Base-by-base conservation (phyloP, 2,329 filamentous ascomycete genomes). In the Fusarium oligoseptatum region DNA sequence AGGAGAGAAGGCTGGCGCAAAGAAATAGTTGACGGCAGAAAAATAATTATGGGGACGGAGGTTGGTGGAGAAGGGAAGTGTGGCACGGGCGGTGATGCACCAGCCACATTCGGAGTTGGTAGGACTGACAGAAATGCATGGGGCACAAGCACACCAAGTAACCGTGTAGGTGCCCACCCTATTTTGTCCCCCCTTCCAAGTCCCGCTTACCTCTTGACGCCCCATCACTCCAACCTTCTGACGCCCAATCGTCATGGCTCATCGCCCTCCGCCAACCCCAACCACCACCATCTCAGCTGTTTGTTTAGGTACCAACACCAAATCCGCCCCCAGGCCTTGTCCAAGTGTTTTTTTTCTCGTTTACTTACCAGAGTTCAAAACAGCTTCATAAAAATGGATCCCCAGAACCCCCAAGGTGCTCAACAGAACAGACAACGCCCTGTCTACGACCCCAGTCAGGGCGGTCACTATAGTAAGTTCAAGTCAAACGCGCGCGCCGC, bases 401-500 rank as follows among this genome's bases (percentile, higher is more conserved):
- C 82, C 48, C 83, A 85, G 69, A 83, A 83, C 67, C 85, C 88
- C 62, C 84, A 87, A 71, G 84, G 85, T 68, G 80, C 83, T 60
- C 90, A 92, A 80, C 87, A 89, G 80, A 87, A 85, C 78, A 89
- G 90, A 76, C 86, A 88, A 74, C 87, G 89, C 79, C 91, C 91
- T 17, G 88, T 90, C n/a, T 95, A 95, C 82, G 93, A 95, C 83
- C 90, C 90, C 60, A 88, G 86, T 77, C 91, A 93, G 80, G 93
- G 92, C 71, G 93, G 93, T 63, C 93, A 95, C 83, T 95, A 95
- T 85, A 93, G 93, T 94, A 85, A 84, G 88, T 75, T 24, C 14
- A 22, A 66, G 32, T 34, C 32, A 34, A 34, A 12, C 32, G 32
- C 39, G 52, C 57, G 66, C 39, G 57, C 41, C 34, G 56, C 55